Evolutionary conservation across 2,329 filamentous ascomycete genomes (phyloP), one percentile per base, ranked within the genome.

Genomic region (Cladosporium halotolerans): DNA sequence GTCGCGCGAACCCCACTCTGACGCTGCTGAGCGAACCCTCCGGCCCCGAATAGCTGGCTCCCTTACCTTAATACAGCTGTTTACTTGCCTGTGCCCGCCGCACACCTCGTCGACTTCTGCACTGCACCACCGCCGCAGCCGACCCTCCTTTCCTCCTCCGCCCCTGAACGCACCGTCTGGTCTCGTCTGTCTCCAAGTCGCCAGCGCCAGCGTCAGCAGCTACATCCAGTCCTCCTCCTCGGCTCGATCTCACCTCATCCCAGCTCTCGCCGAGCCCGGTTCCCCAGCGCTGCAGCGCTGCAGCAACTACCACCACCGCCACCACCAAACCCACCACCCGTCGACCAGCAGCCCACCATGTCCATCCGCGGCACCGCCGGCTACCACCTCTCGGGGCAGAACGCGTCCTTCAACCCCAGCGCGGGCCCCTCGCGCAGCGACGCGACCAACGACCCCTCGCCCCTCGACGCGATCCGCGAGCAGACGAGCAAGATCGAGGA

Each of bases 401-500:
- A 83, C 67, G 82, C 84, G 59, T 52, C 47, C 9, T 62, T 62
- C 52, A 56, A 60, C 55, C 46, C 52, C 55, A 34, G 45, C 34
- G 48, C 48, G 13, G 81, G 79, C 45, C 77, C 77, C 55, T 78
- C 75, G 64, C 76, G 74, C 60, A 74, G 71, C 62, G 80, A 86
- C 61, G 81, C 78, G 55, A 81, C 78, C 54, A 81, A 79, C 68
- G 85, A 90, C 64, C 81, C 85, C 45, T 89, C 83, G 71, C 84
- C 86, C 54, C 82, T 99, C 63, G 93, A 96, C 71, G 81, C 89
- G 65, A 89, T 99, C 68, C 82, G 93, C 60, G 83, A 90, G 71
- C 91, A 97, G 73, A 99, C 93, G 48, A 96, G 88, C 85, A 97
- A 96, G 80, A 92, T 99, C 62, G 93, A 99, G 76, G 93, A 99